Conservation (phyloP, 495 filamentous ascomycete genomes). For the Platismatia glauca region DNA sequence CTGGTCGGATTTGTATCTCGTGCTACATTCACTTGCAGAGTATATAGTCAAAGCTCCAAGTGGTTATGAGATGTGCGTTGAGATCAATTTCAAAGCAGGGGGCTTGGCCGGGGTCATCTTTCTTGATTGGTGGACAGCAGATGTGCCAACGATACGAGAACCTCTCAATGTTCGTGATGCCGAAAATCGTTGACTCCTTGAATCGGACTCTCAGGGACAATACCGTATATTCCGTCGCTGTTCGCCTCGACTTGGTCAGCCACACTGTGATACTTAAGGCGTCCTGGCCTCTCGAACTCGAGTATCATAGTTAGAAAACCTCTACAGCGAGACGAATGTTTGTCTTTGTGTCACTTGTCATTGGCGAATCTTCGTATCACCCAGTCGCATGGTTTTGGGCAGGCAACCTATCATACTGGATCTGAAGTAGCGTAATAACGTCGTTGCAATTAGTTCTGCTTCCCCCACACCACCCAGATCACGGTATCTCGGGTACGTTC, state of each 20-base stretch:
- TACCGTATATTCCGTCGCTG: no score
- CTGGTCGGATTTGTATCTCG: slow-evolving; percentile 1
- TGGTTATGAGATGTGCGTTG: neutral
- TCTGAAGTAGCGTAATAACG: neutral
- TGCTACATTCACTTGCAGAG: neutral
- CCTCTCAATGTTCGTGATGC: neutral
- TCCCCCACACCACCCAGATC: no score
- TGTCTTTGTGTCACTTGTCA: neutral
- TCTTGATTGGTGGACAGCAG: neutral
- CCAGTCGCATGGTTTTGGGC: neutral
- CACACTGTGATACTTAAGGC: neutral
- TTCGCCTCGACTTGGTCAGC: neutral
- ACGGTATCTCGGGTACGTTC: no score
- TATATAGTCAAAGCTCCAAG: neutral
- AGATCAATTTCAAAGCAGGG: neutral
- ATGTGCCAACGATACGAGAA: neutral
- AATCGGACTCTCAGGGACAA: neutral
- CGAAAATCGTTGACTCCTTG: neutral
- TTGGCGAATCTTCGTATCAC: neutral
- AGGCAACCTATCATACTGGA: neutral
- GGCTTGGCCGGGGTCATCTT: neutral
- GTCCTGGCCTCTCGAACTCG: neutral
- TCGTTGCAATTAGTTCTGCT: no score
- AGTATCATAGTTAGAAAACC: neutral
- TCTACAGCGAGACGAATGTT: neutral